Conservation (phyloP, 331 rosid genomes). For the Ulmus americana region DNA sequence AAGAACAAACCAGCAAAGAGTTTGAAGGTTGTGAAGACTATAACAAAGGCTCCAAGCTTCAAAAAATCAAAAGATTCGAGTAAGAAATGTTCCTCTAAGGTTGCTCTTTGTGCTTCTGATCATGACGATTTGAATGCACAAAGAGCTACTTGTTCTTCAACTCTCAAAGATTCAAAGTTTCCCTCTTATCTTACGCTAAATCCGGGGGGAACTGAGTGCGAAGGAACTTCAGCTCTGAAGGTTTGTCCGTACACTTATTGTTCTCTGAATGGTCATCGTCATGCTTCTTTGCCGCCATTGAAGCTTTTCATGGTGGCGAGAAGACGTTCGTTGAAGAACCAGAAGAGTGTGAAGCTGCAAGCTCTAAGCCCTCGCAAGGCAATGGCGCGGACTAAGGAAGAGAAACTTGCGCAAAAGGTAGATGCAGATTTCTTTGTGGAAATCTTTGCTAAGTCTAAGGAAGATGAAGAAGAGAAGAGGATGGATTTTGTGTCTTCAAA, state of each 20-base stretch:
- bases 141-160: slow-evolving; percentile 74
- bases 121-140: slow-evolving; percentile 30
- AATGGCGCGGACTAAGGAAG: slow-evolving; percentile 24
- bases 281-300: slow-evolving; percentile 55
- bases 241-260: slow-evolving; percentile 84
- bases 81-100: slow-evolving; percentile 43
- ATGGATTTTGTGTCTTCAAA: slow-evolving; percentile 12
- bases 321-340: slow-evolving; percentile 54
- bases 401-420: slow-evolving; percentile 22
- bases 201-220: slow-evolving; percentile 62
- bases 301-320: slow-evolving; percentile 63
- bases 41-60: slow-evolving; percentile 49
- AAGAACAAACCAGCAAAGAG: slow-evolving; percentile 25
- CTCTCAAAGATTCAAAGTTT: slow-evolving; percentile 58
- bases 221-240: slow-evolving; percentile 60
- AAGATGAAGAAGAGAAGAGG: slow-evolving; percentile 16
- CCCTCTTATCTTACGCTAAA: slow-evolving; percentile 50
- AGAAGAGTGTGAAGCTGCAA: slow-evolving; percentile 45
- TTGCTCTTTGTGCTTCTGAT: slow-evolving; percentile 25
- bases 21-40: slow-evolving; percentile 10
- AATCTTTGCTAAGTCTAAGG: slow-evolving; percentile 36
- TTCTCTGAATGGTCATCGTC: slow-evolving; percentile 78
- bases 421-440: slow-evolving; percentile 46
- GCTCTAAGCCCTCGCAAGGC: slow-evolving; percentile 33
- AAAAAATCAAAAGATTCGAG: slow-evolving; percentile 46